Base-by-base conservation (phyloP, 345 rosid genomes). In the Citropsis articulata region DNA sequence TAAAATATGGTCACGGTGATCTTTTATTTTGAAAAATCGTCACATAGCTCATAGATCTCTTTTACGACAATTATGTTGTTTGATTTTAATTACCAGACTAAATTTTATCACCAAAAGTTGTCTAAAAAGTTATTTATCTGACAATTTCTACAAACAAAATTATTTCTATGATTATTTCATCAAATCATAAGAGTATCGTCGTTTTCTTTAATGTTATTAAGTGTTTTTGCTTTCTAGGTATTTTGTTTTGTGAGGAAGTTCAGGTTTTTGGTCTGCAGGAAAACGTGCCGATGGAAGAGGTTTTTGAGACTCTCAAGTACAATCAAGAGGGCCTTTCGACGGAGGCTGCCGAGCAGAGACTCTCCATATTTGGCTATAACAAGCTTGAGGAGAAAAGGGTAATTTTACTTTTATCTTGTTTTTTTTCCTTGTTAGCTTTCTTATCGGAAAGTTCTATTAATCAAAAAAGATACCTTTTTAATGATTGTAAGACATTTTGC, bases 351-450 rank as follows among this genome's bases (percentile, higher is more conserved):
- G 84, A 89, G 69, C 83, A 89, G 76, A 87, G 94, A 79, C 87
- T 89, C 73, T 28, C 62, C 38, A 85, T 81, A 78, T 90, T 87
- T 77, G 94, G 91, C 21, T 71, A 89, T 75, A 89, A 90, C 80
- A 90, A 85, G 86, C 92, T 90, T 72, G 91, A 90, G 60, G 92
- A 90, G 81, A 90, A 90, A 79, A 72, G 85, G 85, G 92, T 87
- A 31, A 6, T 14, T 6, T 40, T 19, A 19, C 5, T 28, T 42
- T 68, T 7, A 40, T n/a, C 72, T 12, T n/a, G 6, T 65, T 8
- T 38, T 0, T 42, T 42, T 2, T 2, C 4, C 48, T 10, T 14
- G 7, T 42, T 13, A 1, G 48, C 48, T n/a, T 67, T 38, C 42
- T 1, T n/a, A 14, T 25, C 13, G 22, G 48, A 1, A 42, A 42